Evolutionary conservation across 176 grass and related monocot species (phyloP).

Genomic region (Oryza punctata): DNA sequence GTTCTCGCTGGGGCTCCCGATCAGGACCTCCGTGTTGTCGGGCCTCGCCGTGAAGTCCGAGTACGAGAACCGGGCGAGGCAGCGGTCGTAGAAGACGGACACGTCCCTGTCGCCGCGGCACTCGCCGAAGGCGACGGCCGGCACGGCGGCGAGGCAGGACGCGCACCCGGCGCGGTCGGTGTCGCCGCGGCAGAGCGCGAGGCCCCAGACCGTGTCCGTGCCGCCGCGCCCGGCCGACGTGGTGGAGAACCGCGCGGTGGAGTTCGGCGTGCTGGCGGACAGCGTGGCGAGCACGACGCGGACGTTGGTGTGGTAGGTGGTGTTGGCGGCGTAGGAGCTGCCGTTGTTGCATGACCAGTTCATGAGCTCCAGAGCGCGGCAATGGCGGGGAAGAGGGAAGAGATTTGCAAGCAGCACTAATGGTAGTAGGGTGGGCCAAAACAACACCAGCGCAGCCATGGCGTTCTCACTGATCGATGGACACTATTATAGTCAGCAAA

Average conservation of each 20-base stretch:
- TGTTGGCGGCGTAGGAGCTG: not conserved
- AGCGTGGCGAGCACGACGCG: not conserved
- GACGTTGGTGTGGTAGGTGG: conserved; percentile 2
- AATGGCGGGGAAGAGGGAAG: not conserved
- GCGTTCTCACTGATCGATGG: too few species aligned
- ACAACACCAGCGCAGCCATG: too few species aligned
- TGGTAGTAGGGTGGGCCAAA: too few species aligned
- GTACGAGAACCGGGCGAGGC: not conserved
- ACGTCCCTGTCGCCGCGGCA: not conserved
- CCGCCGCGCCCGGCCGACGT: not conserved
- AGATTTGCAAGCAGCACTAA: not conserved
- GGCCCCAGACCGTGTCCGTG: conserved; percentile 6
- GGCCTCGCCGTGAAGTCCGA: not conserved
- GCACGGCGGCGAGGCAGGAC: conserved; percentile 9
- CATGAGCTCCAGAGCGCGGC: not conserved
- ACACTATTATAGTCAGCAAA: too few species aligned
- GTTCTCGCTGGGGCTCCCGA: not conserved
- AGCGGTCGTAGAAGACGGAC: not conserved
- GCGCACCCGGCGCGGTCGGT: not conserved
- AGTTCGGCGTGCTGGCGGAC: not conserved
- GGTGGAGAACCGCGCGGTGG: not conserved
- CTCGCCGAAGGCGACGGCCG: not conserved
- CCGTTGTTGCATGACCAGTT: not conserved
- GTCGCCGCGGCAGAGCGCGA: conserved; percentile 41
- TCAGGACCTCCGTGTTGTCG: not conserved